phyloP scores from a whole-genome alignment of 2,329 filamentous ascomycete species.

The Akanthomyces dipterigenus region DNA sequence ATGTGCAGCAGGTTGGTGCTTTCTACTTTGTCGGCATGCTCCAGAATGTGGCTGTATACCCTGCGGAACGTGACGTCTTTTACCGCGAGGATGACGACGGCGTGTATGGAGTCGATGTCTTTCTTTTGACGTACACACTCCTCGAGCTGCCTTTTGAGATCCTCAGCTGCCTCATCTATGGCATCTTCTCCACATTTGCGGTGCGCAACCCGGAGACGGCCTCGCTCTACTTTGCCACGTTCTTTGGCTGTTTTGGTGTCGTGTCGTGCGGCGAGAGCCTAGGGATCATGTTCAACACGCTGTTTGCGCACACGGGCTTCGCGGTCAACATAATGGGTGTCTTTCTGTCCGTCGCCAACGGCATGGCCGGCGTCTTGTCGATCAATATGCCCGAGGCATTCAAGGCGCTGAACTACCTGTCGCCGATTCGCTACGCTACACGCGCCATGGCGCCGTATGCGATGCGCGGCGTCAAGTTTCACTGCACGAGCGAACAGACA shows the following conservation, averaged over 20 bases:
- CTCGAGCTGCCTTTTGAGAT: conserved; percentile 69
- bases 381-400: conserved; percentile 62
- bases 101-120: conserved; percentile 64
- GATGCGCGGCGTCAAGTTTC: conserved; percentile 53
- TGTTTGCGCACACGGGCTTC: conserved; percentile 68
- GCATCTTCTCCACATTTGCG: conserved; percentile 56
- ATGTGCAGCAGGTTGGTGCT: conserved; percentile 64
- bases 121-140: conserved; percentile 62
- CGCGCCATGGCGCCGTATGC: conserved; percentile 62
- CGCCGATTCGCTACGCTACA: conserved; percentile 62
- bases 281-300: conserved; percentile 74
- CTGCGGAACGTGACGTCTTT: conserved; percentile 66
- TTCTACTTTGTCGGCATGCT: conserved; percentile 74
- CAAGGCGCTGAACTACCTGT: conserved; percentile 63
- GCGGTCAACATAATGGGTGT: conserved; percentile 67
- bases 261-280: conserved; percentile 69
- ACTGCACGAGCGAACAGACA: conserved; percentile 54
- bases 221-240: conserved; percentile 59
- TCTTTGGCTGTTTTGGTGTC: conserved; percentile 66
- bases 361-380: conserved; percentile 65
- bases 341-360: conserved; percentile 62
- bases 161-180: conserved; percentile 57
- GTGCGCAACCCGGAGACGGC: conserved; percentile 57
- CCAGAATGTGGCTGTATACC: conserved; percentile 71
- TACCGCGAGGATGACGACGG: conserved; percentile 70